A percentile compares a stretch with the other conserved stretches of the same genome.
phyloP scores from a whole-genome alignment of 2,329 filamentous ascomycete genomes.

The Aspergillus versicolor region DNA sequence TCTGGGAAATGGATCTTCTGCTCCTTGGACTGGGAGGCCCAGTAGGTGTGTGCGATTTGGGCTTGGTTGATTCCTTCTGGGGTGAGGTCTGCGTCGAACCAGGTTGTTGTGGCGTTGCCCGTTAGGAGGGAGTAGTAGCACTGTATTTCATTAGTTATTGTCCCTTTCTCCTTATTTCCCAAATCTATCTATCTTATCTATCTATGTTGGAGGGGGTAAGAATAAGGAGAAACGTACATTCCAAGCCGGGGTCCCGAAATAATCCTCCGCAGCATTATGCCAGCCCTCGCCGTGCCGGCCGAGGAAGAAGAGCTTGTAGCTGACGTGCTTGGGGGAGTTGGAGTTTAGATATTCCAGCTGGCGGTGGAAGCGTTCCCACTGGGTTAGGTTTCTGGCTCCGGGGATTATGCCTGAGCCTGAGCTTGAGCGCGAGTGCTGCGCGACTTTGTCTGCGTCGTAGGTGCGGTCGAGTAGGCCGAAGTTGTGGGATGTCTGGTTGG shows the following conservation, averaged over 20 bases:
- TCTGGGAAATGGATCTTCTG: slow-evolving; percentile 54
- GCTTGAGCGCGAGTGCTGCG: slow-evolving; percentile 16
- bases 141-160: slow-evolving; percentile 27
- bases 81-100: slow-evolving; percentile 60
- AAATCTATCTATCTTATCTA: not conserved
- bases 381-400: slow-evolving; percentile 40
- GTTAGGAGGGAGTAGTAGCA: slow-evolving; percentile 59
- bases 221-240: slow-evolving; percentile 44
- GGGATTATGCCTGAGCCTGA: slow-evolving; percentile 12
- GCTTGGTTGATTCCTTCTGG: slow-evolving; percentile 53
- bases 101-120: slow-evolving; percentile 55
- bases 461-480: slow-evolving; percentile 52
- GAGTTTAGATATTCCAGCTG: slow-evolving; percentile 50
- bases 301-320: slow-evolving; percentile 58
- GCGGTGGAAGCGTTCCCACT: slow-evolving; percentile 57
- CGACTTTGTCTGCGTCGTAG: slow-evolving; percentile 41
- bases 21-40: slow-evolving; percentile 46
- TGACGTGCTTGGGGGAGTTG: slow-evolving; percentile 38
- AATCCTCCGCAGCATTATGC: slow-evolving; percentile 59
- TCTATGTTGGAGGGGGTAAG: not conserved
- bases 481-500: slow-evolving; percentile 36
- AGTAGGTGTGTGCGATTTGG: slow-evolving; percentile 43
- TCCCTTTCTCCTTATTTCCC: too few species aligned
- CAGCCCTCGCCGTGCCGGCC: slow-evolving; percentile 61
- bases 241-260: slow-evolving; percentile 60